These are phyloP conservation scores for Castanea crenata DNA, from an alignment of 306 rosid species.

Conservation along the genomic window DNA sequence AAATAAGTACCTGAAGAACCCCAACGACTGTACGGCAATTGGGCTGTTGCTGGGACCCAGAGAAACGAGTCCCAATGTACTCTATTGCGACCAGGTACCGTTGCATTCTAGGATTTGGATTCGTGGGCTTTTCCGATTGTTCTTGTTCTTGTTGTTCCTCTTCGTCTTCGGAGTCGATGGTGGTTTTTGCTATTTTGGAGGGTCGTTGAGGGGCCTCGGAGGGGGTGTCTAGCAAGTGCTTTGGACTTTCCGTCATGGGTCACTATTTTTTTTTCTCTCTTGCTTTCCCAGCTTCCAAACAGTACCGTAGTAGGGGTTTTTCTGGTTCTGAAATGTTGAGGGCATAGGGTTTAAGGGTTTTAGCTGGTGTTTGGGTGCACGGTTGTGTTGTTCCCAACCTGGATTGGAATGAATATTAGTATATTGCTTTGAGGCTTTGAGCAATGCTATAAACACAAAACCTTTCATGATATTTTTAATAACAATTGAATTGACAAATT, in stretches of 20 bases:
- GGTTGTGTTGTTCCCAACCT: neutral
- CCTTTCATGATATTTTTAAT: neutral
- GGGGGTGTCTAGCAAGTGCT: slow-evolving; percentile 37
- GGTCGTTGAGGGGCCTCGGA: slow-evolving; percentile 45
- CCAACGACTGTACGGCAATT: slow-evolving; percentile 81
- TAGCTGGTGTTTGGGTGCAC: neutral
- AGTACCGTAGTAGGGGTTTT: neutral
- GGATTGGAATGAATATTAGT: neutral
- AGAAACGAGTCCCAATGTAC: slow-evolving; percentile 83
- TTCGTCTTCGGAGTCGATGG: slow-evolving; percentile 14
- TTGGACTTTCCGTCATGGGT: slow-evolving; percentile 48
- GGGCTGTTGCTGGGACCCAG: slow-evolving; percentile 85
- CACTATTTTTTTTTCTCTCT: neutral
- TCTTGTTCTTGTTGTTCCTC: slow-evolving; percentile 11
- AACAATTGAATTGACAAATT: too few species aligned
- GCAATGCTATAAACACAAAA: neutral
- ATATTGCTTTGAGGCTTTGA: too few species aligned
- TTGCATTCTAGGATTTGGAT: slow-evolving; percentile 46
- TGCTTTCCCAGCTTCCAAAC: neutral
- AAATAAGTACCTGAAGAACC: slow-evolving; percentile 59
- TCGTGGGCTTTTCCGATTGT: slow-evolving; percentile 32
- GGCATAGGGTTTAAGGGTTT: neutral
- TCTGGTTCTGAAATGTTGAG: neutral
- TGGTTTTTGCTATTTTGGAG: slow-evolving; percentile 50
- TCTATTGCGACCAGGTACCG: slow-evolving; percentile 85